phyloP scores from a whole-genome alignment of 2,329 filamentous ascomycete genomes.

The Blastomyces percursus region DNA sequence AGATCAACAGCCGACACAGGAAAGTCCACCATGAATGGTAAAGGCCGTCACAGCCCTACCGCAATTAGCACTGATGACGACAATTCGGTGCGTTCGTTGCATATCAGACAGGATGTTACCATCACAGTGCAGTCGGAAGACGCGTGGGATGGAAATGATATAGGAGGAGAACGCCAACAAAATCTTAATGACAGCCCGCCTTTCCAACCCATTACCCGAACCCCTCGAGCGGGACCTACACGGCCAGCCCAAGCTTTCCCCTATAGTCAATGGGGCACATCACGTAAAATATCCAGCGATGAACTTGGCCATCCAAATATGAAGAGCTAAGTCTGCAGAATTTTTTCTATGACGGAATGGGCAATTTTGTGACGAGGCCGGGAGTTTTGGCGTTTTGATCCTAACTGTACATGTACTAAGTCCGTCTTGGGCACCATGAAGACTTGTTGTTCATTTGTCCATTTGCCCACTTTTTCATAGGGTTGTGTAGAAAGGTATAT shows the following conservation, averaged over 20 bases:
- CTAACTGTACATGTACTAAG: not conserved
- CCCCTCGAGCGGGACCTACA: not conserved
- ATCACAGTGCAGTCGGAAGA: conserved; percentile 20
- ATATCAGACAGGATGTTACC: conserved; percentile 32
- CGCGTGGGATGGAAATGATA: not conserved
- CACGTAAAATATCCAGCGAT: not conserved
- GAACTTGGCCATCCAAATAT: not conserved
- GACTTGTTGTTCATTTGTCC: not conserved
- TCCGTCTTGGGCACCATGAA: not conserved
- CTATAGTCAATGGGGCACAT: not conserved
- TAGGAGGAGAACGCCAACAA: not conserved
- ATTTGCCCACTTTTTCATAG: not conserved
- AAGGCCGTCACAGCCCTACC: conserved; percentile 18
- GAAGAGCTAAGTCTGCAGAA: not conserved
- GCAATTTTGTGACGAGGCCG: not conserved
- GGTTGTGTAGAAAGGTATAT: not conserved
- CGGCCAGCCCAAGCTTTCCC: not conserved
- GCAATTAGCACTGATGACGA: conserved; percentile 22
- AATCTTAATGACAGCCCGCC: not conserved
- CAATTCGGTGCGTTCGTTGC: conserved; percentile 27
- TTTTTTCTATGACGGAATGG: not conserved
- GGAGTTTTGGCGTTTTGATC: not conserved
- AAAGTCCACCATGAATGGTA: conserved; percentile 19
- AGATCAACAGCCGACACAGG: conserved; percentile 15
- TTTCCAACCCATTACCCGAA: not conserved